A percentile compares a stretch with the other conserved stretches of the same genome.
phyloP scores from a whole-genome alignment of 2,329 filamentous ascomycete species.

The Phialophora macrospora region DNA sequence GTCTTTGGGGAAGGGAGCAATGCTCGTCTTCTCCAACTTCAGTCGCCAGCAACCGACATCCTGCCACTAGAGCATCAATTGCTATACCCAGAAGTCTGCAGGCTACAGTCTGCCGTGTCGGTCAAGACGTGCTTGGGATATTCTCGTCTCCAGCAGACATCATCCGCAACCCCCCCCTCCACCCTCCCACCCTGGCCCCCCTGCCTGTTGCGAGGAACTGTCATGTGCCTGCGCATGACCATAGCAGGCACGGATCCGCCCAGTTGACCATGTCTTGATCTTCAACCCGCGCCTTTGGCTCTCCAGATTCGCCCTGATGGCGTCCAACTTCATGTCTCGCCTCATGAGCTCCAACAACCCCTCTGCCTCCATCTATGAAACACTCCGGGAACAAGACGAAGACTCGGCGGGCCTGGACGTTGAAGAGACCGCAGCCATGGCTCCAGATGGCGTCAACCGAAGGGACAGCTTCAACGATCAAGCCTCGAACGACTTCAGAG shows the following conservation, averaged over 20 bases:
- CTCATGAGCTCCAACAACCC: conserved; percentile 51
- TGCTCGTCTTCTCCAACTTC: conserved; percentile 10
- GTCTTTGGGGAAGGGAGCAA: conserved; percentile 2
- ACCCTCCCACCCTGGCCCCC: conserved; percentile 11
- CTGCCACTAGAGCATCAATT: not conserved
- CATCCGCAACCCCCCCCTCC: not conserved
- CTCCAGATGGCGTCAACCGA: conserved; percentile 33
- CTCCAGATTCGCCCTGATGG: conserved; percentile 44
- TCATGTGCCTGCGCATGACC: conserved; percentile 35
- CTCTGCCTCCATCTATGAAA: conserved; percentile 53
- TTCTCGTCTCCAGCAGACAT: conserved; percentile 3
- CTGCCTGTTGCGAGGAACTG: conserved; percentile 27
- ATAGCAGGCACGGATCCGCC: conserved; percentile 28
- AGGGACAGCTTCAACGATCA: conserved; percentile 31
- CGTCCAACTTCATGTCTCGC: conserved; percentile 60
- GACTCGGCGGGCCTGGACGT: conserved; percentile 53
- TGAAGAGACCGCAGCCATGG: conserved; percentile 54
- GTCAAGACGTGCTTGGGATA: not conserved
- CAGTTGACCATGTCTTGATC: conserved; percentile 26
- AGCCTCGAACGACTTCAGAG: conserved; percentile 7
- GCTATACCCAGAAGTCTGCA: not conserved
- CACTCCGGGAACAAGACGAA: conserved; percentile 53
- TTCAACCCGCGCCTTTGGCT: conserved; percentile 3
- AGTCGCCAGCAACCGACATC: not conserved
- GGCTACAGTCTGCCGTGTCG: not conserved